These are phyloP conservation scores for Ziziphus jujuba DNA, from an alignment of 306 rosid genomes.

Conservation along the genomic window DNA sequence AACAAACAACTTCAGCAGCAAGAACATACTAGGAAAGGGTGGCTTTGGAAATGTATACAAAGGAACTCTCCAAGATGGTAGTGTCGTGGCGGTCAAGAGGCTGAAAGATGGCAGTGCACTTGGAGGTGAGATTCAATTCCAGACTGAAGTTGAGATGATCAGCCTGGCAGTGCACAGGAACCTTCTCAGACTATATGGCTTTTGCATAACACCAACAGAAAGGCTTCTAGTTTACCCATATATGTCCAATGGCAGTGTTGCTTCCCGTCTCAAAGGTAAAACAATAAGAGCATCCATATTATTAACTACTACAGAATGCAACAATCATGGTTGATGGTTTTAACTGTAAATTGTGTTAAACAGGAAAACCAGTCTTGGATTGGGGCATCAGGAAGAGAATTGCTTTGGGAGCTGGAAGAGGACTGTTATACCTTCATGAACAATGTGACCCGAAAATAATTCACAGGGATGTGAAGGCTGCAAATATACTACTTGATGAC, in stretches of 20 bases:
- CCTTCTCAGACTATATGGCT: conserved; percentile 79
- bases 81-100: conserved; percentile 84
- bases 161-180: conserved; percentile 91
- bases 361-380: conserved; percentile 81
- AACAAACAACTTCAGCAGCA: conserved; percentile 85
- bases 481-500: conserved; percentile 89
- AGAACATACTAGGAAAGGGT: conserved; percentile 83
- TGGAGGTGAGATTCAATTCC: conserved; percentile 91
- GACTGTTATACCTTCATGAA: conserved; percentile 85
- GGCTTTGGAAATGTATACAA: conserved; percentile 96
- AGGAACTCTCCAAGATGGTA: conserved; percentile 77
- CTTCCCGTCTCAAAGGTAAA: conserved; percentile 83
- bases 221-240: conserved; percentile 86
- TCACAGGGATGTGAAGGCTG: conserved; percentile 96
- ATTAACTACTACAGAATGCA: background rate
- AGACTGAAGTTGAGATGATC: conserved; percentile 97
- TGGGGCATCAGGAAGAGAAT: conserved; percentile 92
- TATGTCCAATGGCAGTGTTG: conserved; percentile 97
- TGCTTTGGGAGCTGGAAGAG: conserved; percentile 87
- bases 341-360: conserved; percentile 6
- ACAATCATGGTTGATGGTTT: conserved; percentile 6
- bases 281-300: background rate
- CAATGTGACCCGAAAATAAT: conserved; percentile 97
- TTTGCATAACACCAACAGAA: conserved; percentile 78
- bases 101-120: conserved; percentile 79